These are phyloP conservation scores for Hypholoma fasciculare DNA, from an alignment of 768 basidiomycete species.

Conservation along the genomic window DNA sequence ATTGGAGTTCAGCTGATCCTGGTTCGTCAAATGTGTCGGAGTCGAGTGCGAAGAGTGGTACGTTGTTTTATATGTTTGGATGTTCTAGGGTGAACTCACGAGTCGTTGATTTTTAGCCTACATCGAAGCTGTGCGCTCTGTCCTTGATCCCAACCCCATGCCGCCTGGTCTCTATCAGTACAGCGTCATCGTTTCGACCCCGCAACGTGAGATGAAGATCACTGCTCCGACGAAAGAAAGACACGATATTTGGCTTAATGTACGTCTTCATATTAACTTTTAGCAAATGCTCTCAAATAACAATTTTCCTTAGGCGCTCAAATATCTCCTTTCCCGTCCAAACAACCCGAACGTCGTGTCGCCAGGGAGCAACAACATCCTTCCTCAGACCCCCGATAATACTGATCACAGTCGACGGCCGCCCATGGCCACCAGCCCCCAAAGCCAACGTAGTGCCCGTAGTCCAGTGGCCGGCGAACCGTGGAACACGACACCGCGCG, in stretches of 20 bases:
- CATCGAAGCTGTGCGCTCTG: slow-evolving; percentile 87
- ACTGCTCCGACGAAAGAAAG: slow-evolving; percentile 95
- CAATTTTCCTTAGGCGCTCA: slow-evolving; percentile 64
- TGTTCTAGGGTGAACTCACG: slow-evolving; percentile 13
- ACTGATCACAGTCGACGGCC: slow-evolving; percentile 55
- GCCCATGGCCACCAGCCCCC: slow-evolving; percentile 53
- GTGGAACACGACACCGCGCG: slow-evolving; percentile 77
- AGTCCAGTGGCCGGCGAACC: slow-evolving; percentile 60
- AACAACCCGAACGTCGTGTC: slow-evolving; percentile 36
- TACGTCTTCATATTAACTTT: slow-evolving; percentile 35
- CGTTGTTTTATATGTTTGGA: slow-evolving; percentile 32
- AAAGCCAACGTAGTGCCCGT: slow-evolving; percentile 71
- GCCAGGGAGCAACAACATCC: slow-evolving; percentile 34
- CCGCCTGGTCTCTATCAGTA: slow-evolving; percentile 92
- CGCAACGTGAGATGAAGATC: slow-evolving; percentile 96
- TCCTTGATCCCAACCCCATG: slow-evolving; percentile 95
- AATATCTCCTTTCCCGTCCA: slow-evolving; percentile 86
- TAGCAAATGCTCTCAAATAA: slow-evolving; percentile 11
- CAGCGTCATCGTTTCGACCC: slow-evolving; percentile 90
- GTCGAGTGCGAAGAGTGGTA: slow-evolving; percentile 96
- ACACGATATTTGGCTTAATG: slow-evolving; percentile 96
- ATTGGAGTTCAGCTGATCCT: slow-evolving; percentile 96
- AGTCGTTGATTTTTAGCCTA: slow-evolving; percentile 58
- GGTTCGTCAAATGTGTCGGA: slow-evolving; percentile 86
- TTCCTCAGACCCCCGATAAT: slow-evolving; percentile 52